Evolutionary conservation across 2,329 filamentous ascomycete species (phyloP).

Genomic region (Eutypa lata): DNA sequence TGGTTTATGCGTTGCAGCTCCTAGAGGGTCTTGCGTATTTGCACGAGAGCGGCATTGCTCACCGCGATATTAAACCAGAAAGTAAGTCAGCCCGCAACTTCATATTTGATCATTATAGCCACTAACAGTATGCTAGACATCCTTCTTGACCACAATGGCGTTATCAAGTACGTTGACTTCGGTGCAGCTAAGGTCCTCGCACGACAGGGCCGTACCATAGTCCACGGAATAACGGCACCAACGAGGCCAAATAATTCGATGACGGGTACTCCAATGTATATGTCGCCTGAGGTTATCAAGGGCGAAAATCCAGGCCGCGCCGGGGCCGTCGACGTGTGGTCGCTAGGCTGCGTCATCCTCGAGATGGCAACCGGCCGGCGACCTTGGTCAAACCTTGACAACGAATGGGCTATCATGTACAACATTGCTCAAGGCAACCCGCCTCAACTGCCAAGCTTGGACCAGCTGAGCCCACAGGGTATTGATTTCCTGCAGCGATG

Average conservation of each 20-base stretch:
- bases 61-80: slow-evolving; percentile 97
- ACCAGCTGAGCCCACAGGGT: slow-evolving; percentile 80
- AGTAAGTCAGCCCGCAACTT: slow-evolving; percentile 56
- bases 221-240: slow-evolving; percentile 58
- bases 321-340: slow-evolving; percentile 93
- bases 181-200: slow-evolving; percentile 97
- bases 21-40: slow-evolving; percentile 92
- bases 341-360: slow-evolving; percentile 89
- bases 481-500: slow-evolving; percentile 86
- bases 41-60: slow-evolving; percentile 86
- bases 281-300: slow-evolving; percentile 98
- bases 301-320: slow-evolving; percentile 77
- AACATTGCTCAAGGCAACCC: slow-evolving; percentile 97
- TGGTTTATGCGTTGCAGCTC: slow-evolving; percentile 93
- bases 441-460: slow-evolving; percentile 74
- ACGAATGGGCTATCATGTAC: slow-evolving; percentile 99
- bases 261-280: slow-evolving; percentile 99
- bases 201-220: slow-evolving; percentile 83
- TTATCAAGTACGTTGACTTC: slow-evolving; percentile 99
- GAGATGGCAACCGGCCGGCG: slow-evolving; percentile 96
- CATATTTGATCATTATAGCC: slow-evolving; percentile 8
- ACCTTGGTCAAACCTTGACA: slow-evolving; percentile 94
- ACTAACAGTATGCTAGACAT: slow-evolving; percentile 61
- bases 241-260: slow-evolving; percentile 79
- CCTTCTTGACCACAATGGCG: slow-evolving; percentile 91